These are phyloP conservation scores for Musa acuminata DNA, from an alignment of 176 grass and related monocot genomes.

Conservation along the genomic window DNA sequence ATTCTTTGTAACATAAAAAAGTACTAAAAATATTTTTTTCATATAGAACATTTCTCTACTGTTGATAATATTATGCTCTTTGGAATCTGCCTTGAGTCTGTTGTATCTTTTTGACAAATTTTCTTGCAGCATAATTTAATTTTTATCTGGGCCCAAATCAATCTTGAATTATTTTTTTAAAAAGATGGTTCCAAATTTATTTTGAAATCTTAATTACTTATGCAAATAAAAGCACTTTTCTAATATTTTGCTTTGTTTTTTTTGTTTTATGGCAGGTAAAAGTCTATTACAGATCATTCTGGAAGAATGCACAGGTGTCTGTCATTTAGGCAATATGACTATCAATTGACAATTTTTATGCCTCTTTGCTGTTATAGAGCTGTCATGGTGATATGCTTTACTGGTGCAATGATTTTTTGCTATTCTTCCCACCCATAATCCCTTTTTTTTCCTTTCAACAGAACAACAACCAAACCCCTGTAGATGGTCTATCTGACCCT, in stretches of 20 bases:
- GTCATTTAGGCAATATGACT: slow-evolving; percentile 5
- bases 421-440: not conserved
- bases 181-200: not conserved
- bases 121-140: not conserved
- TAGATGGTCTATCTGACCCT: slow-evolving; percentile 41
- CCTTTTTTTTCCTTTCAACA: slow-evolving; percentile 22
- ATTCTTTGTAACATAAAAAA: not conserved
- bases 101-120: not conserved
- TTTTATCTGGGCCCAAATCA: not conserved
- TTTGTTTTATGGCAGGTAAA: slow-evolving; percentile 63
- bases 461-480: slow-evolving; percentile 48
- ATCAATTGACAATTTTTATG: slow-evolving; percentile 7
- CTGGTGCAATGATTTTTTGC: slow-evolving; percentile 10
- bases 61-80: too few species aligned
- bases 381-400: slow-evolving; percentile 7
- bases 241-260: slow-evolving; percentile 6
- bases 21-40: too few species aligned
- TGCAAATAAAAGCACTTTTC: not conserved
- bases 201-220: not conserved
- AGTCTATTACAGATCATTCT: slow-evolving; percentile 85
- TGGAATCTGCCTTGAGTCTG: too few species aligned
- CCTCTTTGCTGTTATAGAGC: not conserved
- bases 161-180: not conserved
- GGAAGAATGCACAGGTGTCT: slow-evolving; percentile 80
- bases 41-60: too few species aligned